A percentile compares a stretch with the other conserved stretches of the same genome.
These are phyloP conservation scores for Draba incana DNA, from an alignment of 345 rosid genomes.

Conservation along the genomic window DNA sequence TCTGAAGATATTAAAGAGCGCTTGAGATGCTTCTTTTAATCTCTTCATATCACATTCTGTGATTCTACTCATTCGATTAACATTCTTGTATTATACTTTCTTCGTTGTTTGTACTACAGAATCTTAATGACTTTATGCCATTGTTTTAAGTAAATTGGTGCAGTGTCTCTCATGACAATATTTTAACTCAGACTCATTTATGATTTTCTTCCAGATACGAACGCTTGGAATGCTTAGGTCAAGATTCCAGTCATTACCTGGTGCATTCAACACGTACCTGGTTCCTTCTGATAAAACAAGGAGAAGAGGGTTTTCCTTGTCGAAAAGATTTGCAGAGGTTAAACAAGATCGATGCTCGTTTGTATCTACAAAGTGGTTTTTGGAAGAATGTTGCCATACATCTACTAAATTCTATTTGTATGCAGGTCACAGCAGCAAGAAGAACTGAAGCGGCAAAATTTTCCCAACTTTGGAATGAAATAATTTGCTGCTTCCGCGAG, in stretches of 20 bases:
- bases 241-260: constrained; percentile 92
- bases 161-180: constrained; percentile 9
- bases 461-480: constrained; percentile 98
- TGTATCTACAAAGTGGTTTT: constrained; percentile 17
- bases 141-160: not conserved
- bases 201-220: constrained; percentile 58
- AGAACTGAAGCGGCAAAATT: constrained; percentile 99
- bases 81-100: not conserved
- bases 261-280: constrained; percentile 83
- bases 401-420: constrained; percentile 31
- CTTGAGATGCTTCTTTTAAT: constrained; percentile 9
- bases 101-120: not conserved
- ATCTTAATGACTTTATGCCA: not conserved
- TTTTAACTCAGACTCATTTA: constrained; percentile 10
- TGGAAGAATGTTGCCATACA: constrained; percentile 19
- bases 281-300: constrained; percentile 80
- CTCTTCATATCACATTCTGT: not conserved
- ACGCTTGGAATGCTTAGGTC: constrained; percentile 97
- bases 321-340: constrained; percentile 88
- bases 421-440: constrained; percentile 78
- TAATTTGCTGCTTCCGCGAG: constrained; percentile 93
- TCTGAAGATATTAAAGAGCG: not conserved
- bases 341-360: constrained; percentile 28
- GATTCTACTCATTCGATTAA: not conserved
- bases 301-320: constrained; percentile 85